Evolutionary conservation across 768 basidiomycete genomes (phyloP).

Genomic region (Thelephora ganbajun): DNA sequence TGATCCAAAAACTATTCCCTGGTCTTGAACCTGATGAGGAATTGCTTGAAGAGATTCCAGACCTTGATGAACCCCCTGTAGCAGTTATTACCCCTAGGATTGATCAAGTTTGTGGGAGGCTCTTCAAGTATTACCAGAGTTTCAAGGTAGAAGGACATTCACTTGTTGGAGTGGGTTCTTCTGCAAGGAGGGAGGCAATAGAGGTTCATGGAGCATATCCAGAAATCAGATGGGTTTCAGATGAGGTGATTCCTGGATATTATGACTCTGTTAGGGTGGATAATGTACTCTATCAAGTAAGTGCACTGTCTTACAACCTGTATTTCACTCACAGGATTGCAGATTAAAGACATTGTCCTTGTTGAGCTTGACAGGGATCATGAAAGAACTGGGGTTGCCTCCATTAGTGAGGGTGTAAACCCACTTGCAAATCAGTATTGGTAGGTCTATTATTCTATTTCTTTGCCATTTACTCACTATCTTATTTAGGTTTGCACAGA

Average conservation of each 20-base stretch:
- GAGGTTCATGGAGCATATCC: conserved; percentile 15
- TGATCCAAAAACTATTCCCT: background rate
- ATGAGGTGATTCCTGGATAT: conserved; percentile 14
- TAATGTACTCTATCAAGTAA: conserved; percentile 39
- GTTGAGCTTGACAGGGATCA: conserved; percentile 43
- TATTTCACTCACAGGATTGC: background rate
- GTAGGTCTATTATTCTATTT: conserved; percentile 23
- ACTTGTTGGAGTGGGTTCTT: conserved; percentile 18
- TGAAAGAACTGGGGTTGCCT: conserved; percentile 25
- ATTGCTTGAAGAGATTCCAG: background rate
- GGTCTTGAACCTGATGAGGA: too few species aligned
- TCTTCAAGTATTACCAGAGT: conserved; percentile 21
- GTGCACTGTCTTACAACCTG: conserved; percentile 4
- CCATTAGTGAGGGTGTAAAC: conserved; percentile 31
- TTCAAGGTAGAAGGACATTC: conserved; percentile 19
- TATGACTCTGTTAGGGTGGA: conserved; percentile 41
- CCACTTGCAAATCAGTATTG: conserved; percentile 43
- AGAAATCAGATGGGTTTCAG: conserved; percentile 20
- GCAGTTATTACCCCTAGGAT: background rate
- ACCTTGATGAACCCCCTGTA: background rate
- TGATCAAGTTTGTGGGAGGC: background rate
- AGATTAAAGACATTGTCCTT: conserved; percentile 55
- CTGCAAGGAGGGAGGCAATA: conserved; percentile 23
- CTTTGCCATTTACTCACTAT: background rate
- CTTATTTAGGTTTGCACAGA: conserved; percentile 49